Evolutionary conservation across 2,329 filamentous ascomycete genomes (phyloP), one percentile per base, ranked within the genome.

Genomic region (Erysiphe pulchra): DNA sequence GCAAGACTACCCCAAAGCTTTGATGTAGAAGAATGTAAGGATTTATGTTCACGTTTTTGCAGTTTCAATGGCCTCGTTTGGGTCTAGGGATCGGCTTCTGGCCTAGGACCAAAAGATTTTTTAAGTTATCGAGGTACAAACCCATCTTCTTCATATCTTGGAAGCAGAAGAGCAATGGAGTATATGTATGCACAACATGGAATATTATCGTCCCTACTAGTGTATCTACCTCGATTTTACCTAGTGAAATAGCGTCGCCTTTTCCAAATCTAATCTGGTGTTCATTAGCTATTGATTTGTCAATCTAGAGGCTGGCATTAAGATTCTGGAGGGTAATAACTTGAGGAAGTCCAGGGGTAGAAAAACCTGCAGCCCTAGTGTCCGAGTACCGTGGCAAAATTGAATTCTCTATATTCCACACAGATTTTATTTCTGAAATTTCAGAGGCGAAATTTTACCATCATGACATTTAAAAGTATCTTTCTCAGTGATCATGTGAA

Each of bases 241-340:
- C 41, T 11, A 32, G 12, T 16, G 41, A 43, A 32, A 33, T 32
- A 9, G 28, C 13, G 13, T 43, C 28, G 14, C 28, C 41, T 43
- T 43, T 43, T 32, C 41, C 41, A 43, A 43, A 43, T 33, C 41
- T 32, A 13, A 43, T 43, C 32, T 18, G 28, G 20, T 42, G 38
- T 45, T 45, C 14, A 3, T 6, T 24, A n/a, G 20, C 43, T 31
- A 24, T 42, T 9, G 39, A 33, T 24, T 33, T 42, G 28, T 37
- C 31, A 9, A 31, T 16, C 31, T 46, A 14, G 24, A 38, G 5
- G 9, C 9, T 31, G 32, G 41, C 9, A 17, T 43, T 17, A 16
- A 31, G 41, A 14, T n/a, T 31, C 14, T 43, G 41, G 7, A 43
- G 41, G 9, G 41, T 28, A 43, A 17, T 33, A 2, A 31, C 13